A percentile compares a stretch with the other conserved stretches of the same genome.
phyloP scores from a whole-genome alignment of 2,329 filamentous ascomycete species.

The Aureobasidium sp. region DNA sequence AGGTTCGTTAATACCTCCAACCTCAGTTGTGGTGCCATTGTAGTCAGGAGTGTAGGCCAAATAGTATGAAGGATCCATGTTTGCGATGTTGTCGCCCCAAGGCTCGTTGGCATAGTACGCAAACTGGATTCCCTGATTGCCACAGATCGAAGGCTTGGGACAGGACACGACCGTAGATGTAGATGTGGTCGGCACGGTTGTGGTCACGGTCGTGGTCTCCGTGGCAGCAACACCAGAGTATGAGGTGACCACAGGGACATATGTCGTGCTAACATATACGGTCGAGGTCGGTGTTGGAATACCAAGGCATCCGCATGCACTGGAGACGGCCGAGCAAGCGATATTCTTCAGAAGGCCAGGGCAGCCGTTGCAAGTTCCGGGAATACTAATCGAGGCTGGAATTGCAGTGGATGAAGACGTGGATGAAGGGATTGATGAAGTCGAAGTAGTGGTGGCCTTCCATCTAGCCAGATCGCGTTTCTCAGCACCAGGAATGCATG shows the following conservation, averaged over 20 bases:
- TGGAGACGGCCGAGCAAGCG: background rate
- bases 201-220: slow-evolving; percentile 17
- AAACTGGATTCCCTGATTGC: slow-evolving; percentile 9
- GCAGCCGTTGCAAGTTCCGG: background rate
- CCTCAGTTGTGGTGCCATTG: background rate
- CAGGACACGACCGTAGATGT: slow-evolving; percentile 19
- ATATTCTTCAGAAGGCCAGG: background rate
- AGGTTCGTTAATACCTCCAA: background rate
- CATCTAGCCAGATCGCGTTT: slow-evolving; percentile 7
- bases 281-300: slow-evolving; percentile 1
- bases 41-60: background rate
- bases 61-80: background rate
- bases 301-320: background rate
- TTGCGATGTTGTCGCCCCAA: background rate
- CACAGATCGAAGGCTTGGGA: slow-evolving; percentile 15
- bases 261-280: background rate
- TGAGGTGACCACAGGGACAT: background rate
- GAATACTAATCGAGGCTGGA: background rate
- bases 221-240: background rate
- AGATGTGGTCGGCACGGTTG: slow-evolving; percentile 16
- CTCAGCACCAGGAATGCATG: background rate
- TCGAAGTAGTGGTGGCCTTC: slow-evolving; percentile 15
- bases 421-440: slow-evolving; percentile 5
- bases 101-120: slow-evolving; percentile 5
- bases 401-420: slow-evolving; percentile 14